Evolutionary conservation across 768 basidiomycete genomes (phyloP), one percentile per base, ranked within the genome.

Genomic region (Rhizopogon sp.): DNA sequence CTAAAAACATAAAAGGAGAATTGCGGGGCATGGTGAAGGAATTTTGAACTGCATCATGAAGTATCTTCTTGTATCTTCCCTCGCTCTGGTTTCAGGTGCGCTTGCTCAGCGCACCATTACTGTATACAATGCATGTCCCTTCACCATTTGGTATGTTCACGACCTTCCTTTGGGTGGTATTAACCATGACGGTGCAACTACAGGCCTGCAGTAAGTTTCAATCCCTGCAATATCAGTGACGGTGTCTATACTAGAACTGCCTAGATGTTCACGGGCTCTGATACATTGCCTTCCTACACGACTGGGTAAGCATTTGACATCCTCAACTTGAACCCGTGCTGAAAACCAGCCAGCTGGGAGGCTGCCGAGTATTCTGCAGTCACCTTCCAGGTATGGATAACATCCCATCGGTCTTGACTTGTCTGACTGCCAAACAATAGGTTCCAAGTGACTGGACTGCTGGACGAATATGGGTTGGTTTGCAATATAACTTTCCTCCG

Each of bases 401-500:
- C 4, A 13, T 13, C 33, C 8, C 35, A 7, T 46, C 25, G 8
- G 29, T 41, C 11, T 17, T 35, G 39, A 28, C 29, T 33, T 52
- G 43, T 47, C 44, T 29, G 1, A 39, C n/a, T 13, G 11, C 37
- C 10, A 9, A 9, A 46, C 20, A 31, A 33, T 49, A 68, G 69
- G 83, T 88, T 33, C 85, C 84, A 11, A 75, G 83, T 59, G 75
- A 80, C 62, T 88, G 86, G 85, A 79, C 73, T 31, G 70, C 85
- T 1, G 86, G 83, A 22, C 77, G 86, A 49, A 85, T 83, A 53
- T 76, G 86, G 88, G 85, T 77, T 51, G 16, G 60, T 49, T 10
- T 37, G 8, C n/a, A 37, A 16, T 16, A 43, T 2, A 3, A 2
- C 20, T 8, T 39, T 16, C 11, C 8, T 39, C 16, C 47, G 44